A percentile compares a stretch with the other conserved stretches of the same genome.
Evolutionary conservation across 169 alveolate species (phyloP).

Genomic region (Cryptosporidium meleagridis): DNA sequence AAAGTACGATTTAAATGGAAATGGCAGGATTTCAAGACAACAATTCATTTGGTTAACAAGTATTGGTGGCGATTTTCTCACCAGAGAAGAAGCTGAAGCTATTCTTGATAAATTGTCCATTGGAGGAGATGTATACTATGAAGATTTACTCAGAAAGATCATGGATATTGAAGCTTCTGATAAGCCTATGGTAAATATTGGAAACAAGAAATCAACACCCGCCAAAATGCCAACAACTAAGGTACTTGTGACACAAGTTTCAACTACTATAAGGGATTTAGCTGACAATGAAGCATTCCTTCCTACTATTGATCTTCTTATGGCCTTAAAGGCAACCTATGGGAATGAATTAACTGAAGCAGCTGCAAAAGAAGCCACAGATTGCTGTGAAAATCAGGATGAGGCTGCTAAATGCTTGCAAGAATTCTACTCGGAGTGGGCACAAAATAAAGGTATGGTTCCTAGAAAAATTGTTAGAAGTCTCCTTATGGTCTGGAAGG

Average conservation of each 20-base stretch:
- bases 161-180: slow-evolving; percentile 47
- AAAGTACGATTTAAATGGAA: slow-evolving; percentile 28
- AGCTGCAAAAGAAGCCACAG: slow-evolving; percentile 34
- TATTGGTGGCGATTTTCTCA: slow-evolving; percentile 58
- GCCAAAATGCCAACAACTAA: slow-evolving; percentile 11
- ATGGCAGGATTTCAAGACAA: slow-evolving; percentile 56
- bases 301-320: slow-evolving; percentile 56
- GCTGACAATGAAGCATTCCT: slow-evolving; percentile 60
- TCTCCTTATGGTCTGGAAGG: slow-evolving; percentile 71
- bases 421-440: slow-evolving; percentile 56
- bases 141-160: slow-evolving; percentile 29
- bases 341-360: slow-evolving; percentile 40
- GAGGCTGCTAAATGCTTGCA: slow-evolving; percentile 50
- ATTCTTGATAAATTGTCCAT: slow-evolving; percentile 26
- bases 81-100: slow-evolving; percentile 71
- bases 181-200: slow-evolving; percentile 46
- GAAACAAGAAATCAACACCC: background rate
- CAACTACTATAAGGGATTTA: slow-evolving; percentile 49
- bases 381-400: slow-evolving; percentile 48
- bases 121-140: slow-evolving; percentile 28
- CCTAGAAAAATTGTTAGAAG: slow-evolving; percentile 53
- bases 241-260: slow-evolving; percentile 39
- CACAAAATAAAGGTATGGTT: slow-evolving; percentile 61
- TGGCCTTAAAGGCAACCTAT: slow-evolving; percentile 56
- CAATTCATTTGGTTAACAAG: slow-evolving; percentile 72